These are phyloP conservation scores for Limonium bicolor DNA, from an alignment of 148 eudicot species.

Conservation along the genomic window DNA sequence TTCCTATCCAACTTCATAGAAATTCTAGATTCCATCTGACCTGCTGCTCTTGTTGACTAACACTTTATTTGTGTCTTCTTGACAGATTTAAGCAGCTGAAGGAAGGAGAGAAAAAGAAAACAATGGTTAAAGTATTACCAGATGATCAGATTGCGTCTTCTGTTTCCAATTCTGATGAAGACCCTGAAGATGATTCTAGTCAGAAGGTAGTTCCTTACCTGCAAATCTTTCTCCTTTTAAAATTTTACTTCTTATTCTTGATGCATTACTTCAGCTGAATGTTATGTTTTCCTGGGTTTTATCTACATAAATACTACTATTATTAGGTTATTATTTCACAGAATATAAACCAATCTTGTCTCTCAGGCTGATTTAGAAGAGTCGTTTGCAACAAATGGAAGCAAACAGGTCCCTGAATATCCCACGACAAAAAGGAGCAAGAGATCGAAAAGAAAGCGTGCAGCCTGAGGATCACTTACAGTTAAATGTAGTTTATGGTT, in stretches of 20 bases:
- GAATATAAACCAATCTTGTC: too few relatives aligned
- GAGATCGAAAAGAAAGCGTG: constrained; percentile 81
- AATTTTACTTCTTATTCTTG: too few relatives aligned
- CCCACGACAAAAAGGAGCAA: constrained; percentile 72
- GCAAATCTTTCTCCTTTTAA: too few relatives aligned
- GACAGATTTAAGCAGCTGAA: constrained; percentile 55
- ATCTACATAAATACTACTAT: too few relatives aligned
- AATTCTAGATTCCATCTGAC: constrained; percentile 4
- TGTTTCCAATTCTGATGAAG: constrained; percentile 38
- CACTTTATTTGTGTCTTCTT: not conserved
- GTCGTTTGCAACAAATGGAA: constrained; percentile 47
- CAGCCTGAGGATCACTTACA: constrained; percentile 40
- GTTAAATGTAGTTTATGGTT: constrained; percentile 26
- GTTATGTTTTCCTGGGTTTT: too few relatives aligned
- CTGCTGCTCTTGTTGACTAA: constrained; percentile 9
- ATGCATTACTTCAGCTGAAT: too few relatives aligned
- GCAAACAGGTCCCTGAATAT: constrained; percentile 49
- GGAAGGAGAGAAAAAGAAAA: constrained; percentile 45
- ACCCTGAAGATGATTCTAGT: constrained; percentile 32
- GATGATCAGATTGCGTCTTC: constrained; percentile 25
- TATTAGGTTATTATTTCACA: too few relatives aligned
- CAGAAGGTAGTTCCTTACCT: constrained; percentile 63
- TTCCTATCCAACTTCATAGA: too few relatives aligned
- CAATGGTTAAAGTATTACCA: constrained; percentile 34
- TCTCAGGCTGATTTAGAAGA: constrained; percentile 47